Conservation (phyloP, 441 rosid genomes). For the Croton setiger region DNA sequence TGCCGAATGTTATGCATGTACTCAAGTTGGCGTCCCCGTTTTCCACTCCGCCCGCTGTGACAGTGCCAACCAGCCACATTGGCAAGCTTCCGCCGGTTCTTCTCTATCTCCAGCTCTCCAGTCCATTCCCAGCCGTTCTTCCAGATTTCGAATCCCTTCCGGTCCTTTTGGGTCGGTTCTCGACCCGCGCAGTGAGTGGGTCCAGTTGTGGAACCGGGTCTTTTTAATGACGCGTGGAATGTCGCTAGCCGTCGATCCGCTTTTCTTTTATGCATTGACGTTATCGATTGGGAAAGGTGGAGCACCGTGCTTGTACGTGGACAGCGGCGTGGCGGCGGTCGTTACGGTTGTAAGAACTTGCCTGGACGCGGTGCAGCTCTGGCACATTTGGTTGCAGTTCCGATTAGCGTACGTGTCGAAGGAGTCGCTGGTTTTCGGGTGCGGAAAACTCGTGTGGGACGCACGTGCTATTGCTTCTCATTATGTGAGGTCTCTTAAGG, state of each 20-base stretch:
- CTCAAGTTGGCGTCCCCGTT: slow-evolving; percentile 62
- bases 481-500: slow-evolving; percentile 50
- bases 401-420: slow-evolving; percentile 62
- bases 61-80: slow-evolving; percentile 53
- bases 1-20: slow-evolving; percentile 63
- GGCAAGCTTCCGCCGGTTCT: slow-evolving; percentile 72
- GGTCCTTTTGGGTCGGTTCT: slow-evolving; percentile 44
- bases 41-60: slow-evolving; percentile 77
- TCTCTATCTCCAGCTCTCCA: slow-evolving; percentile 19
- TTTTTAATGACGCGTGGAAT: slow-evolving; percentile 58
- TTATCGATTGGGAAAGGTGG: slow-evolving; percentile 35
- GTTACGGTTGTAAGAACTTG: slow-evolving; percentile 52
- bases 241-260: slow-evolving; percentile 65
- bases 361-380: slow-evolving; percentile 48
- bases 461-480: slow-evolving; percentile 59
- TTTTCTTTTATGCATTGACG: slow-evolving; percentile 69
- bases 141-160: background rate
- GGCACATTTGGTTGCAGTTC: slow-evolving; percentile 73
- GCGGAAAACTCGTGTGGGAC: slow-evolving; percentile 87
- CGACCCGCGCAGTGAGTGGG: slow-evolving; percentile 64
- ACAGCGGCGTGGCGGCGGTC: slow-evolving; percentile 46
- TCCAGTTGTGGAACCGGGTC: slow-evolving; percentile 57
- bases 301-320: slow-evolving; percentile 58
- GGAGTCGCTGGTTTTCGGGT: slow-evolving; percentile 69
- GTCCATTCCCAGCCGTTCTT: background rate